Evolutionary conservation across 2,329 filamentous ascomycete genomes (phyloP).

Genomic region (Xylariaceae sp.): DNA sequence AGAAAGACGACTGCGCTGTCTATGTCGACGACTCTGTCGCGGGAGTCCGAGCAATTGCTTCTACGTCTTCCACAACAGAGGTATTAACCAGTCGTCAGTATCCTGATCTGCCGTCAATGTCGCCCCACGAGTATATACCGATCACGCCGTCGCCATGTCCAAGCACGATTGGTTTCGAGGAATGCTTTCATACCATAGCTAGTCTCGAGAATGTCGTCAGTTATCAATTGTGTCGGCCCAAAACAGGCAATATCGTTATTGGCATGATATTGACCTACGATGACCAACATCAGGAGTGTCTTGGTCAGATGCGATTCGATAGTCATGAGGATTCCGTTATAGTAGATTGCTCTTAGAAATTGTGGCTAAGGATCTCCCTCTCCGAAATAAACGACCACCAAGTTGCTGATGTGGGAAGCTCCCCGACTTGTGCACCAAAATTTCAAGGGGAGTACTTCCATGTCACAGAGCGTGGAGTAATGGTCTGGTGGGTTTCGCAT

Average conservation of each 20-base stretch:
- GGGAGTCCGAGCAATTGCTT: conserved; percentile 2
- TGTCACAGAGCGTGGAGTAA: conserved; percentile 1
- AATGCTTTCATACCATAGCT: conserved; percentile 3
- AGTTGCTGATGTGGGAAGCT: conserved; percentile 1
- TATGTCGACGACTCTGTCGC: conserved; percentile 3
- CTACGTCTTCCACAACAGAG: background rate
- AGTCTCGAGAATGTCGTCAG: background rate
- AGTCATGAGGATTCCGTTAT: background rate
- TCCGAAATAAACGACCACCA: background rate
- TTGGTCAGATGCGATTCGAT: conserved; percentile 2
- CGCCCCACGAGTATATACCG: no score
- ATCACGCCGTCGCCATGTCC: background rate
- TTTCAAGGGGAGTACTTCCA: background rate
- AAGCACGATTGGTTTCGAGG: background rate
- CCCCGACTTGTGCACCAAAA: background rate
- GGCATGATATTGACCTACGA: conserved; percentile 2
- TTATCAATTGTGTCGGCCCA: background rate
- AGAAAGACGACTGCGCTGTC: background rate
- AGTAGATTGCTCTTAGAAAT: conserved; percentile 1
- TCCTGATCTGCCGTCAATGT: no score
- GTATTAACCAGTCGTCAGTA: background rate
- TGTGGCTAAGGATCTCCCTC: conserved; percentile 2
- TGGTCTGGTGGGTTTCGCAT: conserved; percentile 3
- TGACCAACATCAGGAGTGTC: conserved; percentile 1
- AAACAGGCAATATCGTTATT: background rate